Conservation (phyloP, 495 filamentous ascomycete genomes). For the Hypoxylon trugodes region DNA sequence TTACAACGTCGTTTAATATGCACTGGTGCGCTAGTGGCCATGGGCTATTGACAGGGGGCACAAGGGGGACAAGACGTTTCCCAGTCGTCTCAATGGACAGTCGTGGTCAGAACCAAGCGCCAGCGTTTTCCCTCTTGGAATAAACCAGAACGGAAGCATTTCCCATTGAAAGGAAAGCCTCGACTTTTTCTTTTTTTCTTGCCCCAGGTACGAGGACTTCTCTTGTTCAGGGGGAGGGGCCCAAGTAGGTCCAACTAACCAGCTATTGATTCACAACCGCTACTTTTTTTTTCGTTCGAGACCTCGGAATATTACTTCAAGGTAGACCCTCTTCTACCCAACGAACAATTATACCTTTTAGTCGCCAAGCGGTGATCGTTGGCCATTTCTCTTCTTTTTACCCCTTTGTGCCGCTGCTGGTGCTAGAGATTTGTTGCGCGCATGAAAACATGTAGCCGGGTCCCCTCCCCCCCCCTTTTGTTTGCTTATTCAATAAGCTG, state of each 20-base stretch:
- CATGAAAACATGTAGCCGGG: constrained; percentile 12
- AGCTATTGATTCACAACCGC: constrained; percentile 19
- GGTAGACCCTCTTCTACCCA: constrained; percentile 14
- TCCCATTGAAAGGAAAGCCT: constrained; percentile 31
- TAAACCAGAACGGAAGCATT: constrained; percentile 21
- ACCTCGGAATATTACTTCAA: constrained; percentile 13
- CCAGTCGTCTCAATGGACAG: constrained; percentile 30
- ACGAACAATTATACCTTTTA: not conserved
- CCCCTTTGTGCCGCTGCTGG: constrained; percentile 5
- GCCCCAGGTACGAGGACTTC: not conserved
- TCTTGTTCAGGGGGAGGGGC: constrained; percentile 16
- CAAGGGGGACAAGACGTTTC: constrained; percentile 20
- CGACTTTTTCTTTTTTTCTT: no score
- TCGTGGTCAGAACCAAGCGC: constrained; percentile 8
- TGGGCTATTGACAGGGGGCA: constrained; percentile 34
- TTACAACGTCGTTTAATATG: constrained; percentile 45
- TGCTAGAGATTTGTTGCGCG: constrained; percentile 17
- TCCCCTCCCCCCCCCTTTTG: constrained; percentile 19
- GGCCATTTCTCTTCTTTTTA: not conserved
- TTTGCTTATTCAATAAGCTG: constrained; percentile 20
- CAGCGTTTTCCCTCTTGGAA: constrained; percentile 7
- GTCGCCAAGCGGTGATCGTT: not conserved
- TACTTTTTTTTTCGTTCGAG: constrained; percentile 16
- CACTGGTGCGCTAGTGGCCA: constrained; percentile 34
- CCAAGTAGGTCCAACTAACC: constrained; percentile 10